Evolutionary conservation across 2,329 filamentous ascomycete species (phyloP).

Genomic region (Scopulariopsis brevicaulis): DNA sequence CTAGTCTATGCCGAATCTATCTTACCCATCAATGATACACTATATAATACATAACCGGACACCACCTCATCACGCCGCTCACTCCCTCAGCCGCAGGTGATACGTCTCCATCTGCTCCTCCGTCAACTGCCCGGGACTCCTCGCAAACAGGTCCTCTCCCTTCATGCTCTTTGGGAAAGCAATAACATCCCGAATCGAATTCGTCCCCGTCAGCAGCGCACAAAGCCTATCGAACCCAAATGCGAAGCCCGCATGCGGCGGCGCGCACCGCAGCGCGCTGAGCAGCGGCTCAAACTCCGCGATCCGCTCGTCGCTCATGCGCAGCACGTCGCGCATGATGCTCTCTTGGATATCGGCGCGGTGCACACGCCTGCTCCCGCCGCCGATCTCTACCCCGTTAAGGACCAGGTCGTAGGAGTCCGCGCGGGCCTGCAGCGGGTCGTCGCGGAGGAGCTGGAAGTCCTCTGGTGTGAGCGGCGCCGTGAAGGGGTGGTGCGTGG

Average conservation of each 20-base stretch:
- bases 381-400: conserved; percentile 89
- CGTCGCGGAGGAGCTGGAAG: conserved; percentile 58
- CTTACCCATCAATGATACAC: not conserved
- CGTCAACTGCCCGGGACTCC: conserved; percentile 60
- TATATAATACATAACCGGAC: not conserved
- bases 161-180: conserved; percentile 92
- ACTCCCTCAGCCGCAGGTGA: conserved; percentile 22
- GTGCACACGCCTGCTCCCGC: conserved; percentile 88
- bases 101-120: conserved; percentile 40
- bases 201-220: conserved; percentile 64
- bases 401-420: conserved; percentile 95
- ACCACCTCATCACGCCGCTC: not conserved
- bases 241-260: conserved; percentile 88
- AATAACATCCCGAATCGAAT: conserved; percentile 84
- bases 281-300: conserved; percentile 77
- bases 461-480: conserved; percentile 65
- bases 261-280: conserved; percentile 69
- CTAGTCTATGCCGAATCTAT: not conserved
- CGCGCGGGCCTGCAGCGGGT: conserved; percentile 62
- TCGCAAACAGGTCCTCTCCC: conserved; percentile 76
- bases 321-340: conserved; percentile 71
- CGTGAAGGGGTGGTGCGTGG: conserved; percentile 94
- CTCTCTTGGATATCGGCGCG: conserved; percentile 71
- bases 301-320: conserved; percentile 63
- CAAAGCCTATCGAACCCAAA: conserved; percentile 84